phyloP scores from a whole-genome alignment of 2,329 filamentous ascomycete genomes.

The Pestalotiopsis sp. region DNA sequence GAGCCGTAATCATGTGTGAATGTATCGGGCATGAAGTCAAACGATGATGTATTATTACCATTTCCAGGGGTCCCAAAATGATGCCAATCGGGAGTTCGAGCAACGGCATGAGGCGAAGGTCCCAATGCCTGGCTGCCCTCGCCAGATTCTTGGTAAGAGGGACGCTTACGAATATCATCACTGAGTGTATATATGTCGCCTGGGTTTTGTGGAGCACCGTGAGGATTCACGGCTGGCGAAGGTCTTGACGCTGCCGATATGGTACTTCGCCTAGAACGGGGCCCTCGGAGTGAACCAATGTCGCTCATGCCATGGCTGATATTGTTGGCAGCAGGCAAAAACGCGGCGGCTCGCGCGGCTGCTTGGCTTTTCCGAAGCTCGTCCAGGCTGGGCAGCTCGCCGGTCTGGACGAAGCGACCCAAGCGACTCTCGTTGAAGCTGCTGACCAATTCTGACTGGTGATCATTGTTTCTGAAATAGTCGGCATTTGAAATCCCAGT shows the following conservation, averaged over 20 bases:
- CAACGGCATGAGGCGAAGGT: conserved; percentile 18
- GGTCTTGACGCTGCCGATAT: conserved; percentile 22
- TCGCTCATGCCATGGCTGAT: not conserved
- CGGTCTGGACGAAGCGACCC: conserved; percentile 32
- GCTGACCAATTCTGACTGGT: conserved; percentile 34
- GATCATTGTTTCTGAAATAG: conserved; percentile 34
- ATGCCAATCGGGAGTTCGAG: conserved; percentile 5
- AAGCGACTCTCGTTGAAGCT: conserved; percentile 34
- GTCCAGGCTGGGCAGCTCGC: conserved; percentile 28
- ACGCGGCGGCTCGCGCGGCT: not conserved
- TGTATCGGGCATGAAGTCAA: not conserved
- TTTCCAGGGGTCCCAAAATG: not conserved
- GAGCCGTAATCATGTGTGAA: conserved; percentile 7
- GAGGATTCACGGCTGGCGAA: conserved; percentile 27
- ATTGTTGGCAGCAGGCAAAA: not conserved
- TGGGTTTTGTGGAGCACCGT: conserved; percentile 35
- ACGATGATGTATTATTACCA: not conserved
- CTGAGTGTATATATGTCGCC: conserved; percentile 35
- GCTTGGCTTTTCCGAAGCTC: conserved; percentile 2
- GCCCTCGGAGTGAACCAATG: not conserved
- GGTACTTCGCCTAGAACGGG: conserved; percentile 20
- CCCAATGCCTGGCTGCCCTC: conserved; percentile 20
- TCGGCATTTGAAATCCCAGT: conserved; percentile 33
- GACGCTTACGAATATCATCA: conserved; percentile 31
- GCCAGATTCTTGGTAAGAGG: conserved; percentile 22